Evolutionary conservation across 495 filamentous ascomycete genomes (phyloP), one percentile per base, ranked within the genome.

Genomic region (Amorphotheca resinae): DNA sequence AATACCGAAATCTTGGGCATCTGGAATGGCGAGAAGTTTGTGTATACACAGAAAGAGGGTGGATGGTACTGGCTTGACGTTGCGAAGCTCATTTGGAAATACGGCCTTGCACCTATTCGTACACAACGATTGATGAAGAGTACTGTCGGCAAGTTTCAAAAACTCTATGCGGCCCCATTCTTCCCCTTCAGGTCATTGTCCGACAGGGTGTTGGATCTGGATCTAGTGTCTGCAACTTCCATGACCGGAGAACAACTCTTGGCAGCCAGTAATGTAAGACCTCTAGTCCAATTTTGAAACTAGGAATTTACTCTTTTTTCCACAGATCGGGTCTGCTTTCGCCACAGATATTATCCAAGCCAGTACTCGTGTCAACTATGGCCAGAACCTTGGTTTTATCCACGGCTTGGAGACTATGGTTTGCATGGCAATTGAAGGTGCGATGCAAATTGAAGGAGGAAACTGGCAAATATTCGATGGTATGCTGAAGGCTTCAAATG

Each of bases 391-490:
- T 5, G 68, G 62, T 2, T 59, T 78, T 33, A 91, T 96, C 22
- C 89, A 99, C 53, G 93, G 85, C 2, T 59, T 99, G 8, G 86
- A 89, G 50, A 77, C 87, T 0, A 89, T 95, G 81, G 91, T 95
- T 12, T 81, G 85, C 56, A 85, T 96, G 84, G 84, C 88, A 1
- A 79, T 87, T 0, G 82, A 91, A 38, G 85, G 86, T 4, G 84
- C 88, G 0, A 75, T 87, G 52, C 62, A 79, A 4, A 71, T 98
- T 5, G 62, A 75, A 6, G 87, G 88, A 1, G 91, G 91, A 1
- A 99, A 99, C 53, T 99, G 87, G 89, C 79, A 76, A 56, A 95
- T 96, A 32, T 99, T 99, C 54, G 72, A 76, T 1, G 66, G 73
- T 15, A 95, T 94, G 83, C 62, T 86, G 9, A 66, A 77, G 26